Percentiles rank a stretch among this genome's conserved stretches.
Evolutionary conservation across 1,139 yeast species (phyloP).

Genomic region (Meyerozyma carpophila): DNA sequence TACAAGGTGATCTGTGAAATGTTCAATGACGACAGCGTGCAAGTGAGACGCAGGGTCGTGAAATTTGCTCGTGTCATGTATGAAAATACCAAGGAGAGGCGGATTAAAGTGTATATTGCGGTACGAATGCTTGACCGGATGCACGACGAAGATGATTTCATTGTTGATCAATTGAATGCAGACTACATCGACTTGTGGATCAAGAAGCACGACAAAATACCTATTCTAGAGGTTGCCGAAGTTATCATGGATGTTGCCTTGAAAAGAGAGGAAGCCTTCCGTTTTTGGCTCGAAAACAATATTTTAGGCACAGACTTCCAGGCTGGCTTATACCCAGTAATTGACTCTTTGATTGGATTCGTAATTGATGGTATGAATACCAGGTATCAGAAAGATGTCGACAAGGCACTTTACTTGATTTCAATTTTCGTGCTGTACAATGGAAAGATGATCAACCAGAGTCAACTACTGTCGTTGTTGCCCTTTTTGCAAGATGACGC

Average conservation of each 20-base stretch:
- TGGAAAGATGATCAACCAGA: conserved; percentile 51
- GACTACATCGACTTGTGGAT: conserved; percentile 46
- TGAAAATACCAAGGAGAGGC: conserved; percentile 19
- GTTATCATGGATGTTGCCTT: conserved; percentile 33
- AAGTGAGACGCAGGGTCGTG: conserved; percentile 61
- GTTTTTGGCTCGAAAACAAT: neutral
- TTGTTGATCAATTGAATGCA: conserved; percentile 40
- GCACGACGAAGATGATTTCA: conserved; percentile 66
- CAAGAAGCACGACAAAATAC: conserved; percentile 3
- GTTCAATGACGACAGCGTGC: conserved; percentile 54
- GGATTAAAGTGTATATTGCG: conserved; percentile 39
- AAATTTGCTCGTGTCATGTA: conserved; percentile 49
- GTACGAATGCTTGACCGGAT: conserved; percentile 47
- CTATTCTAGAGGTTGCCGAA: conserved; percentile 9
- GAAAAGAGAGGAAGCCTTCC: neutral
- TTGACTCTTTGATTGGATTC: conserved; percentile 16
- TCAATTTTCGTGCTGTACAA: conserved; percentile 49
- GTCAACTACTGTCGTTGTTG: conserved; percentile 56
- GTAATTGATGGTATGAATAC: conserved; percentile 19
- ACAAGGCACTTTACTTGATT: conserved; percentile 40
- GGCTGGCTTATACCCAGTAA: conserved; percentile 11
- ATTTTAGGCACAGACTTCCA: neutral
- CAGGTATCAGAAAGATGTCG: conserved; percentile 17
- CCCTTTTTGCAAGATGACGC: conserved; percentile 50
- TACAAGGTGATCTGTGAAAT: conserved; percentile 46